Evolutionary conservation across 306 rosid genomes (phyloP).

Genomic region (Cajanus cajan): DNA sequence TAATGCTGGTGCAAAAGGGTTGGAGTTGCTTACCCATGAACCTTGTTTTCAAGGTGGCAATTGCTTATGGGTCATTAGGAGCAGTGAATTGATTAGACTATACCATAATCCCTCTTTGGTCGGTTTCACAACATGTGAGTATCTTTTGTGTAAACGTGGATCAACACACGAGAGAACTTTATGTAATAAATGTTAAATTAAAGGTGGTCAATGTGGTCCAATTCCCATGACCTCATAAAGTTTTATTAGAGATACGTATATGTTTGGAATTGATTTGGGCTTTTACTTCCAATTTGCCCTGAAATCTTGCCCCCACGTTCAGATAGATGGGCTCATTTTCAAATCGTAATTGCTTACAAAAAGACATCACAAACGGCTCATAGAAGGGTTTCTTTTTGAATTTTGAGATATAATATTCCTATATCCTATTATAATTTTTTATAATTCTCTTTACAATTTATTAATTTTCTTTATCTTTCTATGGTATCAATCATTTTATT

Average conservation of each 20-base stretch:
- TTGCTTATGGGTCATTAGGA: slow-evolving; percentile 17
- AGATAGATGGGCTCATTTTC: neutral
- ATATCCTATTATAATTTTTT: neutral
- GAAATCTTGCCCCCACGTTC: neutral
- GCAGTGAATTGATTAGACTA: slow-evolving; percentile 22
- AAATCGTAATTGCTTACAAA: neutral
- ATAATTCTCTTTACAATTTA: neutral
- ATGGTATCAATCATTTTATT: neutral
- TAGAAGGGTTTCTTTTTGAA: neutral
- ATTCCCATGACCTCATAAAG: slow-evolving; percentile 2
- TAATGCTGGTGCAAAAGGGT: slow-evolving; percentile 15
- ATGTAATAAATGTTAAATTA: slow-evolving; percentile 15
- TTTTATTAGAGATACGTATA: neutral
- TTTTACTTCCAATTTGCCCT: neutral
- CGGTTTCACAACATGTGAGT: slow-evolving; percentile 32
- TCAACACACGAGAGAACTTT: slow-evolving; percentile 1
- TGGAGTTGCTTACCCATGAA: slow-evolving; percentile 10
- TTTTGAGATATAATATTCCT: neutral
- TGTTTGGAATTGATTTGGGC: neutral
- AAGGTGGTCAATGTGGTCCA: neutral
- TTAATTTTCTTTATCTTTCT: neutral
- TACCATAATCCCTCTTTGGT: neutral
- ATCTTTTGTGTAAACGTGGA: neutral
- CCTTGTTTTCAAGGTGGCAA: slow-evolving; percentile 30
- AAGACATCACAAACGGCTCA: neutral